Conservation (phyloP, 148 eudicot species). For the Polygonum aviculare region DNA sequence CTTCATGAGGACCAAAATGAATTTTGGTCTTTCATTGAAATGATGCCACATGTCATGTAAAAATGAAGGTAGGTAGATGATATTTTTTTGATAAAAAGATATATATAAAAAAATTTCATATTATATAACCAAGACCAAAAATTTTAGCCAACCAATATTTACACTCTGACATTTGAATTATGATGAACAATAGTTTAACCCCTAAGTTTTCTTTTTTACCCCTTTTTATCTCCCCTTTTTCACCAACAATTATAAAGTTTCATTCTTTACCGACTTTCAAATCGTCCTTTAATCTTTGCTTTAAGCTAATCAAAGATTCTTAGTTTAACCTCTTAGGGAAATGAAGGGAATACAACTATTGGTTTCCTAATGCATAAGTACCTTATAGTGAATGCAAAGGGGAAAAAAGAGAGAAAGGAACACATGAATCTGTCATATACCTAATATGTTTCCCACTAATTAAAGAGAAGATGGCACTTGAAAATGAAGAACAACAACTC, state of each 20-base stretch:
- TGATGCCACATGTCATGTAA: no score
- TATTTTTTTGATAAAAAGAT: no score
- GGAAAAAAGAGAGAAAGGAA: neutral
- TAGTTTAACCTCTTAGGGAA: neutral
- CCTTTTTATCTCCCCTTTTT: neutral
- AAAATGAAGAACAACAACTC: neutral
- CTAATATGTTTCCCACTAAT: constrained; percentile 8
- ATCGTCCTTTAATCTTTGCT: neutral
- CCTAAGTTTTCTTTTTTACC: no score
- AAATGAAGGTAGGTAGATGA: no score
- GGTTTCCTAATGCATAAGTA: neutral
- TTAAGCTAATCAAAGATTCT: neutral
- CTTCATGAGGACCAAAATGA: no score
- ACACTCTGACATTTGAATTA: neutral
- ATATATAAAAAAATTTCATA: no score
- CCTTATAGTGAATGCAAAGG: neutral
- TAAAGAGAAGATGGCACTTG: neutral
- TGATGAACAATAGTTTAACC: neutral
- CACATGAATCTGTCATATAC: neutral
- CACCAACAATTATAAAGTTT: neutral
- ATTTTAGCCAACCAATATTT: no score
- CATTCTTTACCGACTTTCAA: neutral
- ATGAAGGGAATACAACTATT: neutral
- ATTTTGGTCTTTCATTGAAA: no score
- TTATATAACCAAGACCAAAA: no score